These are phyloP conservation scores for Spencermartinsiella ligniputridi DNA, from an alignment of 1,139 yeast species.

Conservation along the genomic window DNA sequence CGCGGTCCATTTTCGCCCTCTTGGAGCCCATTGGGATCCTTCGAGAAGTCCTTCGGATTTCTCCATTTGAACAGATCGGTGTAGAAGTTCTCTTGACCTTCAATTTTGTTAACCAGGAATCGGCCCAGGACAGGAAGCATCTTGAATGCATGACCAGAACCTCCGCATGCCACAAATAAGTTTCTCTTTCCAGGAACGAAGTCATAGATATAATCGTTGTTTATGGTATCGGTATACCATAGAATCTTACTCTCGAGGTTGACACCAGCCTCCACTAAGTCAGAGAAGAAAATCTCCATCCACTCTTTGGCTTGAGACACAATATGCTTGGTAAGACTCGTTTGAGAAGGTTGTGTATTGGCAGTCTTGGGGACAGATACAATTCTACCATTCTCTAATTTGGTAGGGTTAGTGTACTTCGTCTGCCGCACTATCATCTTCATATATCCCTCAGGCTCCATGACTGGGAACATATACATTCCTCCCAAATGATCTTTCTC, in stretches of 20 bases:
- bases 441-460: slow-evolving; percentile 14
- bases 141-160: slow-evolving; percentile 38
- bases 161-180: slow-evolving; percentile 44
- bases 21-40: slow-evolving; percentile 11
- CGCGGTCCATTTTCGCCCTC: slow-evolving; percentile 9
- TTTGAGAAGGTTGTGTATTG: slow-evolving; percentile 10
- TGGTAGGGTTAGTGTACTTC: slow-evolving; percentile 13
- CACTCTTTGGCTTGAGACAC: slow-evolving; percentile 9
- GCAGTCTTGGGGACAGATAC: slow-evolving; percentile 12
- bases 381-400: slow-evolving; percentile 8
- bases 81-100: slow-evolving; percentile 9
- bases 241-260: slow-evolving; percentile 29
- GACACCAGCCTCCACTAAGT: slow-evolving; percentile 13
- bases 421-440: slow-evolving; percentile 15
- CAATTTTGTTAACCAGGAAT: slow-evolving; percentile 8
- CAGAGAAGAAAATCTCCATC: slow-evolving; percentile 13
- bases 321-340: slow-evolving; percentile 9
- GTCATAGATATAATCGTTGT: slow-evolving; percentile 41
- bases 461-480: slow-evolving; percentile 14
- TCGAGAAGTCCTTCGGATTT: slow-evolving; percentile 5
- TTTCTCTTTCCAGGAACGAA: slow-evolving; percentile 38
- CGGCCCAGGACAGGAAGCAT: slow-evolving; percentile 16
- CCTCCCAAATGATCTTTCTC: slow-evolving; percentile 15
- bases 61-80: slow-evolving; percentile 12
- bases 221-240: slow-evolving; percentile 45